Conservation (phyloP, 2,329 filamentous ascomycete genomes). For the Dactylellina drechsleri region DNA sequence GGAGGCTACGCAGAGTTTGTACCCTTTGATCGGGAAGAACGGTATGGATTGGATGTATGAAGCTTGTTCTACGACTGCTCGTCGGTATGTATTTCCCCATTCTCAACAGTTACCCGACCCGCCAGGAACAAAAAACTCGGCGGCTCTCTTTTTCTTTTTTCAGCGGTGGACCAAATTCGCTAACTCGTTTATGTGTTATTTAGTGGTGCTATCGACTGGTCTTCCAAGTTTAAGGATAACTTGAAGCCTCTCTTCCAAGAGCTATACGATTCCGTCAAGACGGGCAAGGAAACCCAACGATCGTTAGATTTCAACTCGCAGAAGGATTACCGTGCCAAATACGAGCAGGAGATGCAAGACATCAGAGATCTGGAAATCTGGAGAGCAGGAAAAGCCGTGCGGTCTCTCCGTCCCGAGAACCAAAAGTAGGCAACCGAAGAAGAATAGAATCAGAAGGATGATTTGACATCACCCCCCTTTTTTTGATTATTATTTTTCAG, state of each 20-base stretch:
- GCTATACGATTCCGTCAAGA: slow-evolving; percentile 91
- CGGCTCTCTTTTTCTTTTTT: background rate
- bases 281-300: slow-evolving; percentile 93
- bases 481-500: background rate
- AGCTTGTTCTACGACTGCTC: slow-evolving; percentile 97
- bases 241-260: slow-evolving; percentile 99
- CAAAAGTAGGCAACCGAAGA: slow-evolving; percentile 69
- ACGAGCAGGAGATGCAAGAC: slow-evolving; percentile 98
- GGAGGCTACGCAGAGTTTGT: slow-evolving; percentile 97
- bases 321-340: slow-evolving; percentile 94
- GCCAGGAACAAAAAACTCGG: background rate
- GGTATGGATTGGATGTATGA: slow-evolving; percentile 99
- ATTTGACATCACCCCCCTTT: slow-evolving; percentile 16
- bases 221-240: slow-evolving; percentile 93
- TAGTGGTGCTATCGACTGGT: slow-evolving; percentile 98
- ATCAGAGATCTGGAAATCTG: slow-evolving; percentile 99
- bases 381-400: slow-evolving; percentile 96
- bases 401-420: slow-evolving; percentile 88
- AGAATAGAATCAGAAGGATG: background rate
- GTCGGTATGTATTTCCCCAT: slow-evolving; percentile 64
- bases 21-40: slow-evolving; percentile 92
- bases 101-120: background rate
- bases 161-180: background rate
- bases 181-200: slow-evolving; percentile 6
- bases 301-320: slow-evolving; percentile 97